Percentiles rank a stretch among this genome's conserved stretches.
Conservation (phyloP, 345 rosid species). For the Tarenaya hassleriana region DNA sequence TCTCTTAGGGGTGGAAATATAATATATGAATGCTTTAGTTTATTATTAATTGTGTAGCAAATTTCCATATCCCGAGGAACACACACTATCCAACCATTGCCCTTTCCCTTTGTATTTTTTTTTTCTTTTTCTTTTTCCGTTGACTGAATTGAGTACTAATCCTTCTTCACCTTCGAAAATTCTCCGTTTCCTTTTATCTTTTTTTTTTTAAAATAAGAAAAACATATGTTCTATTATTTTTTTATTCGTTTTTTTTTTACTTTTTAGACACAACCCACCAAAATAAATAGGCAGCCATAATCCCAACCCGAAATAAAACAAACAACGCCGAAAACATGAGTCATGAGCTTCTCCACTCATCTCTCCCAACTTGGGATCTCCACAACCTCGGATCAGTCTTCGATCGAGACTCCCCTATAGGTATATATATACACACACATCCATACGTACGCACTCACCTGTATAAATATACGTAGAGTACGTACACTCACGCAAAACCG, state of each 20-base stretch:
- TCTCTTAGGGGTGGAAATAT: neutral
- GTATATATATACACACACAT: constrained; percentile 20
- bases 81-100: constrained; percentile 19
- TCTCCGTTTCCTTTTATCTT: constrained; percentile 20
- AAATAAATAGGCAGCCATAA: constrained; percentile 26
- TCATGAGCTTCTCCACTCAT: constrained; percentile 41
- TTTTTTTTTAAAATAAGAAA: constrained; percentile 19
- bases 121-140: constrained; percentile 32
- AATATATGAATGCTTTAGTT: neutral
- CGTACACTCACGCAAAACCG: no score
- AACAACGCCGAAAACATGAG: constrained; percentile 23
- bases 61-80: constrained; percentile 46
- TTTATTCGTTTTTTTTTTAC: constrained; percentile 14
- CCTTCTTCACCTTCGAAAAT: constrained; percentile 34
- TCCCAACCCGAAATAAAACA: constrained; percentile 8
- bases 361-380: constrained; percentile 67
- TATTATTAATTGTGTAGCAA: no score
- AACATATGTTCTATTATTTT: no score
- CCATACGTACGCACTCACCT: neutral
- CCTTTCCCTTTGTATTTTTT: constrained; percentile 30
- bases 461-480: neutral
- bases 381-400: constrained; percentile 65
- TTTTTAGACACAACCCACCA: constrained; percentile 26
- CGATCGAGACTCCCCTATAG: constrained; percentile 72
- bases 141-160: constrained; percentile 42